phyloP scores from a whole-genome alignment of 441 rosid genomes.

The Sinapis alba region DNA sequence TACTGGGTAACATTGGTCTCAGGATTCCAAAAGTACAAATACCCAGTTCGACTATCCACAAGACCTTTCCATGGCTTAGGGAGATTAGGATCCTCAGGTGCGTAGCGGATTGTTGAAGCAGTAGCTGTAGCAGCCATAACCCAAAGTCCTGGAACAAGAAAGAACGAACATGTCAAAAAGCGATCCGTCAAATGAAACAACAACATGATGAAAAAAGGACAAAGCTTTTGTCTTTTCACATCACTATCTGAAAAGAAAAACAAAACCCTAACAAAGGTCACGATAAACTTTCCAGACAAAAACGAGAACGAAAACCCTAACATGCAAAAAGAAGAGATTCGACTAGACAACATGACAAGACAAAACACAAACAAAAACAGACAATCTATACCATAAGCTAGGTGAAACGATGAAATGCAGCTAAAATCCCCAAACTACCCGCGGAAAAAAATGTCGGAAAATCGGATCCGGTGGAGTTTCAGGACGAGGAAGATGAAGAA shows the following conservation, averaged over 20 bases:
- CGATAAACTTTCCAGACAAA: background rate
- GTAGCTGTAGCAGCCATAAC: slow-evolving; percentile 75
- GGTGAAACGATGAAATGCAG: slow-evolving; percentile 9
- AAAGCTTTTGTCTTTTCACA: background rate
- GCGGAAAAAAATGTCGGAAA: background rate
- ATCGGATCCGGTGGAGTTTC: slow-evolving; percentile 3
- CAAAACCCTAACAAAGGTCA: background rate
- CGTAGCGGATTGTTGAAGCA: slow-evolving; percentile 67
- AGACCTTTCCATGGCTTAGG: slow-evolving; percentile 96
- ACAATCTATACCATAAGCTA: background rate
- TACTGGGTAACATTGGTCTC: slow-evolving; percentile 92
- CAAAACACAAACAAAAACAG: background rate
- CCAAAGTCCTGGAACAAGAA: slow-evolving; percentile 7
- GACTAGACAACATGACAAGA: background rate
- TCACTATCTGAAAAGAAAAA: background rate
- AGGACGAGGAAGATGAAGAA: background rate
- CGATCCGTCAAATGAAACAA: background rate
- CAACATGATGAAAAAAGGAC: background rate
- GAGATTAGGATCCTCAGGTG: slow-evolving; percentile 88
- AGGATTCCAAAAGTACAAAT: slow-evolving; percentile 91
- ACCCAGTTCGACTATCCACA: slow-evolving; percentile 84
- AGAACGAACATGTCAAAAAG: background rate
- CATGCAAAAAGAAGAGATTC: slow-evolving; percentile 32
- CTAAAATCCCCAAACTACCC: background rate
- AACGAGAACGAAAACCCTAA: slow-evolving; percentile 38